These are phyloP conservation scores for Apiospora sp. DNA, from an alignment of 2,329 filamentous ascomycete species.

Conservation along the genomic window DNA sequence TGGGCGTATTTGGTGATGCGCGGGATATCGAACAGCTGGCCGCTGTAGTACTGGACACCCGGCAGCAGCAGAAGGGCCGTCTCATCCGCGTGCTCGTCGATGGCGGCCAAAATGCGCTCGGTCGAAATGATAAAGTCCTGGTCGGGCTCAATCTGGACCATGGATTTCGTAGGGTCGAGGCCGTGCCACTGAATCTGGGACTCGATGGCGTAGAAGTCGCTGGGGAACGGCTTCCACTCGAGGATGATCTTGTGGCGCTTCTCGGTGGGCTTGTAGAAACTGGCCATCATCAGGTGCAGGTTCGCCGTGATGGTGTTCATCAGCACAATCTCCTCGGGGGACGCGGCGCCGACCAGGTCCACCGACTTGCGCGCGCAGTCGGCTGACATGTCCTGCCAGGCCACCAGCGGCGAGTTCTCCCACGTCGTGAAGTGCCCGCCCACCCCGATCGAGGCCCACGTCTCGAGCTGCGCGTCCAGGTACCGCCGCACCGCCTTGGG, in stretches of 20 bases:
- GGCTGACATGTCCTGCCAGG: conserved; percentile 83
- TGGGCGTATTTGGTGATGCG: conserved; percentile 82
- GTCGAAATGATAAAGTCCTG: conserved; percentile 71
- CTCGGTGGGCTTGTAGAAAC: conserved; percentile 78
- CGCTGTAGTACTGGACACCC: conserved; percentile 91
- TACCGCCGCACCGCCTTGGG: conserved; percentile 85
- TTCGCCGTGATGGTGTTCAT: conserved; percentile 90
- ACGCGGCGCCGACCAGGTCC: conserved; percentile 75
- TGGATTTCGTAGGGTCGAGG: conserved; percentile 69
- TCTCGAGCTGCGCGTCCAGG: conserved; percentile 81
- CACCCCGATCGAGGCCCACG: conserved; percentile 86
- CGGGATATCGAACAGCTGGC: conserved; percentile 85
- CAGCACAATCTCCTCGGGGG: conserved; percentile 81
- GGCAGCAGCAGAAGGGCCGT: conserved; percentile 83
- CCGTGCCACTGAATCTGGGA: conserved; percentile 80
- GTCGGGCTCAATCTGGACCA: conserved; percentile 77
- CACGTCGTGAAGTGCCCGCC: conserved; percentile 81
- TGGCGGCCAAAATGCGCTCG: conserved; percentile 73
- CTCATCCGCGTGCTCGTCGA: conserved; percentile 76
- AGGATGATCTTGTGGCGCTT: conserved; percentile 79
- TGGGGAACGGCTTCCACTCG: conserved; percentile 91
- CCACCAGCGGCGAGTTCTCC: conserved; percentile 70
- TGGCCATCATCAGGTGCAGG: conserved; percentile 82
- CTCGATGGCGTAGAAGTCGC: conserved; percentile 86
- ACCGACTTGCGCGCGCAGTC: conserved; percentile 74